Percentiles rank a stretch among this genome's conserved stretches.
Conservation (phyloP, 1,139 yeast species). For the Candida sojae region DNA sequence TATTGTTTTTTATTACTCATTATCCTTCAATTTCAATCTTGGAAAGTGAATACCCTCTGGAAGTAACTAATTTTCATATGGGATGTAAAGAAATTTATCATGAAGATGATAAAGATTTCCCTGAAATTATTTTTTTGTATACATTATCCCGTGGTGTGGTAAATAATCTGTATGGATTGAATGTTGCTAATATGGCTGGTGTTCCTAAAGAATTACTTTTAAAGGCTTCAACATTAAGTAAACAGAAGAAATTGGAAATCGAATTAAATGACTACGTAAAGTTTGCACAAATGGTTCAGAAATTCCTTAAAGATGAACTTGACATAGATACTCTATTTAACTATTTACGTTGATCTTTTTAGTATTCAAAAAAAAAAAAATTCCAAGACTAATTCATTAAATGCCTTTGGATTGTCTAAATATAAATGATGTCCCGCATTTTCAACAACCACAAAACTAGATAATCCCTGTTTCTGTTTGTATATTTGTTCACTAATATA, state of each 20-base stretch:
- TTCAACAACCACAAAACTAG: conserved; percentile 26
- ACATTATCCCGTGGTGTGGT: conserved; percentile 61
- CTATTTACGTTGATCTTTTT: conserved; percentile 8
- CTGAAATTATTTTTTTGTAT: conserved; percentile 60
- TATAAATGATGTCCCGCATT: conserved; percentile 48
- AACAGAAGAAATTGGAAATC: conserved; percentile 33
- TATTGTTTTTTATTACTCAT: conserved; percentile 83
- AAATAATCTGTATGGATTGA: conserved; percentile 71
- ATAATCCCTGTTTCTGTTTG: conserved; percentile 13
- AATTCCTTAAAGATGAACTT: conserved; percentile 3
- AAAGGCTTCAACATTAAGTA: conserved; percentile 51
- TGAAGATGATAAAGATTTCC: conserved; percentile 30
- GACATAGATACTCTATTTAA: conserved; percentile 10
- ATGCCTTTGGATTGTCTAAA: conserved; percentile 38
- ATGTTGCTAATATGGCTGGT: conserved; percentile 74
- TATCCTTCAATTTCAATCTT: conserved; percentile 71
- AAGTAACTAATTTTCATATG: conserved; percentile 71
- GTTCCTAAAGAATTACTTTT: conserved; percentile 52
- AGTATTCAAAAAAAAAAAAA: conserved; percentile 21
- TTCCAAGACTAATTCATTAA: conserved; percentile 28
- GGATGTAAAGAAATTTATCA: conserved; percentile 56
- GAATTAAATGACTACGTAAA: conserved; percentile 19
- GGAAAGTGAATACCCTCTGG: conserved; percentile 37
- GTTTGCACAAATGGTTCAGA: conserved; percentile 5
- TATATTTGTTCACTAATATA: conserved; percentile 30